Conservation (phyloP, 2,329 filamentous ascomycete species). For the Blumeria hordei region DNA sequence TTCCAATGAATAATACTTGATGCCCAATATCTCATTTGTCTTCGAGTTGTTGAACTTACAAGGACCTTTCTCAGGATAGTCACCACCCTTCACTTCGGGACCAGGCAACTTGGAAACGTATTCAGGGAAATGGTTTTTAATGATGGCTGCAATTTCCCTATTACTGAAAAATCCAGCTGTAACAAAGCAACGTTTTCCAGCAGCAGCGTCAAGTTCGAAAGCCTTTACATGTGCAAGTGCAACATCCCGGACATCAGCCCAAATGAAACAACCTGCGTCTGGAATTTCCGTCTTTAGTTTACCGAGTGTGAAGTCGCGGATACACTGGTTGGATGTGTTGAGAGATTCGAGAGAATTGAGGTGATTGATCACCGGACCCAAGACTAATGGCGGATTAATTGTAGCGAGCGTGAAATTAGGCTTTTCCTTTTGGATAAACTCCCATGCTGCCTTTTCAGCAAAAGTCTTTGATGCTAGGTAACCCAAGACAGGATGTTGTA, state of each 20-base stretch:
- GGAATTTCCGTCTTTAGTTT: slow-evolving; percentile 27
- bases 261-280: slow-evolving; percentile 26
- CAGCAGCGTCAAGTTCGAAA: slow-evolving; percentile 27
- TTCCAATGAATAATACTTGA: slow-evolving; percentile 33
- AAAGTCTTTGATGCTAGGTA: slow-evolving; percentile 26
- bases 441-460: slow-evolving; percentile 40
- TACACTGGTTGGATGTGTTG: slow-evolving; percentile 47
- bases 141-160: slow-evolving; percentile 27
- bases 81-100: slow-evolving; percentile 14
- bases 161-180: slow-evolving; percentile 34
- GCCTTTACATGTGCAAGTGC: slow-evolving; percentile 37
- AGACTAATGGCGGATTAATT: slow-evolving; percentile 34
- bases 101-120: slow-evolving; percentile 23
- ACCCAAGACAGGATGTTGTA: slow-evolving; percentile 16
- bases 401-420: slow-evolving; percentile 33
- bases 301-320: slow-evolving; percentile 35
- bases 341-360: slow-evolving; percentile 34
- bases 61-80: slow-evolving; percentile 13
- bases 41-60: slow-evolving; percentile 29
- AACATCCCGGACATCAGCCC: slow-evolving; percentile 34
- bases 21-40: slow-evolving; percentile 28
- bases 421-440: slow-evolving; percentile 25
- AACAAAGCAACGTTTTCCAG: slow-evolving; percentile 35
- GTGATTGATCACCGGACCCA: slow-evolving; percentile 22
- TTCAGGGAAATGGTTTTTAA: slow-evolving; percentile 27